Percentiles rank a stretch among this genome's conserved stretches.
Evolutionary conservation across 2,329 filamentous ascomycete genomes (phyloP).

Genomic region (Aspergillus oerlinghausenensis): DNA sequence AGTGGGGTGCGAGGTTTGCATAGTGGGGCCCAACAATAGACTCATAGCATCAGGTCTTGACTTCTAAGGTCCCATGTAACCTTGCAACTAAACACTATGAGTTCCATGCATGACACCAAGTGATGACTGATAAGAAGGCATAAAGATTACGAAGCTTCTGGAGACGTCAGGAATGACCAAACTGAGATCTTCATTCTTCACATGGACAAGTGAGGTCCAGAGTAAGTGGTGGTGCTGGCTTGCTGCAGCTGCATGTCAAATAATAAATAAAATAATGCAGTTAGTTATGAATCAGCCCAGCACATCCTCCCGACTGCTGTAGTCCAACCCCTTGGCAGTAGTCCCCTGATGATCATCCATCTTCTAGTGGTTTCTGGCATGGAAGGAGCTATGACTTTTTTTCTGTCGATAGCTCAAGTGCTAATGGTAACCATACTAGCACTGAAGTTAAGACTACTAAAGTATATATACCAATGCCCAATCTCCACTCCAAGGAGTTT

Average conservation of each 20-base stretch:
- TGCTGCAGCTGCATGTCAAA: constrained; percentile 1
- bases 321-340: not conserved
- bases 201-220: not conserved
- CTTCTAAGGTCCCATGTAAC: too few species aligned
- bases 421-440: too few species aligned
- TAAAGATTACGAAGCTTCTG: constrained; percentile 11
- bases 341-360: constrained; percentile 7
- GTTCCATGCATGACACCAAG: not conserved
- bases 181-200: not conserved
- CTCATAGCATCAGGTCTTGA: too few species aligned
- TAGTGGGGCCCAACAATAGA: not conserved
- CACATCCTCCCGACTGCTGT: not conserved
- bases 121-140: not conserved
- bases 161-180: constrained; percentile 1
- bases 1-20: not conserved
- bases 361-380: not conserved
- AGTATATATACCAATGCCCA: too few species aligned
- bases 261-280: not conserved
- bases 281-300: constrained; percentile 4
- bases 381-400: not conserved
- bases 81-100: too few species aligned
- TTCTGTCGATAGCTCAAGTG: too few species aligned
- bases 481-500: too few species aligned
- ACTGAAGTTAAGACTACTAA: too few species aligned
- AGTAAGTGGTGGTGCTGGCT: not conserved